Evolutionary conservation across 148 eudicot species (phyloP), one percentile per base, ranked within the genome.

Genomic region (Suaeda aralocaspica): DNA sequence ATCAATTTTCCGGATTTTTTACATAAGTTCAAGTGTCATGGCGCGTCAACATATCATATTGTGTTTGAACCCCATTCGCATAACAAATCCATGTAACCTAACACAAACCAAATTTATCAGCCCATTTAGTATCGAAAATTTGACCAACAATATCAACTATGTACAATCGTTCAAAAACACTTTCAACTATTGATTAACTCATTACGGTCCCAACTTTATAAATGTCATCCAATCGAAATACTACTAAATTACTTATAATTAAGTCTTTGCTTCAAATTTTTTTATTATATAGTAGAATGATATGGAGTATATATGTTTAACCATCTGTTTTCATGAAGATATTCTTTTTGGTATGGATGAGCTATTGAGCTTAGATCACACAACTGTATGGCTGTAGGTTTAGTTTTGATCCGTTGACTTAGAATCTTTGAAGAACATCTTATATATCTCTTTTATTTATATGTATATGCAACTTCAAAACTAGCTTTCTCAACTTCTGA

Each of bases 321-420:
- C 15, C 13, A 64, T 64, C 12, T 31, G 48, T 25, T 67, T 30
- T 11, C 42, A 67, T 49, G 25, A 24, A 19, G 11, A 67, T 49
- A 66, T 21, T n/a, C 56, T 31, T 36, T 49, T 19, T 26, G 26
- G 21, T 67, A 33, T 50, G 69, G 13, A n/a, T 46, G 67, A 41
- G 9, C 25, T 22, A n/a, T n/a, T n/a, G n/a, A 46, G 53, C 21
- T 49, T 49, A 49, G 53, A 49, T n/a, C 41, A 36, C 41, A 36
- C 41, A 49, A 49, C 53, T 48, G 24, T n/a, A n/a, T n/a, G 36
- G 25, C 6, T 36, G n/a, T n/a, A 15, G 29, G 0, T 24, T 9
- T 7, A 66, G 6, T 50, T 34, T 13, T 7, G 60, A 53, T 51
- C 26, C 46, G 42, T 68, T 68, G 48, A 68, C 60, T 41, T 52